phyloP scores from a whole-genome alignment of 2,329 filamentous ascomycete species.

The Colletotrichum sp. region DNA sequence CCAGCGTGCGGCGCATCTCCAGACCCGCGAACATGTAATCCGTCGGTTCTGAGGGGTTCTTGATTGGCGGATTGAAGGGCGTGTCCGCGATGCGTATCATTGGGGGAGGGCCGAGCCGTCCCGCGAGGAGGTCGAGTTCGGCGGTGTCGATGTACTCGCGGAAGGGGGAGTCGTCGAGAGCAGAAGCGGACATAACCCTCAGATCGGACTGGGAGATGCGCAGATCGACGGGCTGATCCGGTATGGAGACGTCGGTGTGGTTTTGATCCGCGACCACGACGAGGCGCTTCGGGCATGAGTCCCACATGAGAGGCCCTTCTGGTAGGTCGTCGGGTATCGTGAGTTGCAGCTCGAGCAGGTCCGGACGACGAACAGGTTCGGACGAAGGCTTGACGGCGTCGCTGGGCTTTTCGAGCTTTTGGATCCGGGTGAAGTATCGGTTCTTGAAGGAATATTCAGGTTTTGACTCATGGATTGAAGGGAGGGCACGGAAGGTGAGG shows the following conservation, averaged over 20 bases:
- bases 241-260: conserved; percentile 51
- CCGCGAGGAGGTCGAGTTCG: conserved; percentile 48
- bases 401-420: neutral
- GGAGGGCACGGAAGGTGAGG: conserved; percentile 43
- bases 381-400: neutral
- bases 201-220: conserved; percentile 45
- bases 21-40: conserved; percentile 51
- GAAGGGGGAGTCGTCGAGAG: conserved; percentile 35
- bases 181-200: conserved; percentile 27
- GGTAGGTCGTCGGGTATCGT: conserved; percentile 8
- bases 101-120: conserved; percentile 45
- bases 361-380: neutral
- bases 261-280: conserved; percentile 42
- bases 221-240: conserved; percentile 51
- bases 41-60: neutral
- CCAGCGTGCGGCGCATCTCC: conserved; percentile 54
- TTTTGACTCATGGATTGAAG: neutral
- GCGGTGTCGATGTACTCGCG: conserved; percentile 48
- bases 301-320: conserved; percentile 22
- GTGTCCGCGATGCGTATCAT: conserved; percentile 23
- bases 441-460: neutral
- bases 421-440: neutral
- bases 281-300: conserved; percentile 29
- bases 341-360: conserved; percentile 23
- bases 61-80: neutral